A percentile compares a stretch with the other conserved stretches of the same genome.
Conservation (phyloP, 2,329 filamentous ascomycete species). For the Fusarium camptoceras region DNA sequence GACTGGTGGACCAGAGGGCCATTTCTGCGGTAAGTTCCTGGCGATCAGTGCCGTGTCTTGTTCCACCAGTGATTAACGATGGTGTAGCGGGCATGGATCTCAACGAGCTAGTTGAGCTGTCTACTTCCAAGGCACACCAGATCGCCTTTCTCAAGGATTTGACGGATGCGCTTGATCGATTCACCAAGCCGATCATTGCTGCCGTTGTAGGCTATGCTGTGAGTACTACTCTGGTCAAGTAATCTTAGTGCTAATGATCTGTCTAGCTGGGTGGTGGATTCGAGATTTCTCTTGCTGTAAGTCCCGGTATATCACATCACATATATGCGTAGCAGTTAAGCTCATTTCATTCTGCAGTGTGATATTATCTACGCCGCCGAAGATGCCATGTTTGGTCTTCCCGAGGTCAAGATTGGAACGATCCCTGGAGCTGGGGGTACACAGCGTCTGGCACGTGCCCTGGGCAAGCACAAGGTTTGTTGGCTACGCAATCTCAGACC, state of each 20-base stretch:
- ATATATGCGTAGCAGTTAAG: background rate
- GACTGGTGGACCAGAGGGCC: constrained; percentile 31
- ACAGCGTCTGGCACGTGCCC: constrained; percentile 47
- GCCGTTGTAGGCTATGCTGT: constrained; percentile 36
- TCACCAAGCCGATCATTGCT: constrained; percentile 32
- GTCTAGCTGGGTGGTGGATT: constrained; percentile 32
- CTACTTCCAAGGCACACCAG: constrained; percentile 23
- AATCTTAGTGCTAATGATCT: background rate
- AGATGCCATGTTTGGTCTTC: constrained; percentile 49
- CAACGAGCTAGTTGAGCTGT: constrained; percentile 33
- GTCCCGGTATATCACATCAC: background rate
- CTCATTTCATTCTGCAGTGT: constrained; percentile 37
- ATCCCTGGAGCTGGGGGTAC: constrained; percentile 52
- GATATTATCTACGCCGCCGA: constrained; percentile 51
- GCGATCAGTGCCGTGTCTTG: background rate
- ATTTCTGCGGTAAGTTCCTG: constrained; percentile 34
- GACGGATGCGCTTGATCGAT: constrained; percentile 26
- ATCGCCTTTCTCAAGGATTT: constrained; percentile 32
- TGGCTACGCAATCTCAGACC: background rate
- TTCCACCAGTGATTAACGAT: constrained; percentile 7
- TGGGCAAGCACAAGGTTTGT: constrained; percentile 51
- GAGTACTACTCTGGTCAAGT: background rate
- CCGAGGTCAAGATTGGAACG: constrained; percentile 52
- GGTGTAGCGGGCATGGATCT: constrained; percentile 31
- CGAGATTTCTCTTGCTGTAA: constrained; percentile 37